Percentiles rank a stretch among this genome's conserved stretches.
These are phyloP conservation scores for Exophiala dermatitidis DNA, from an alignment of 2,329 filamentous ascomycete species.

Conservation along the genomic window DNA sequence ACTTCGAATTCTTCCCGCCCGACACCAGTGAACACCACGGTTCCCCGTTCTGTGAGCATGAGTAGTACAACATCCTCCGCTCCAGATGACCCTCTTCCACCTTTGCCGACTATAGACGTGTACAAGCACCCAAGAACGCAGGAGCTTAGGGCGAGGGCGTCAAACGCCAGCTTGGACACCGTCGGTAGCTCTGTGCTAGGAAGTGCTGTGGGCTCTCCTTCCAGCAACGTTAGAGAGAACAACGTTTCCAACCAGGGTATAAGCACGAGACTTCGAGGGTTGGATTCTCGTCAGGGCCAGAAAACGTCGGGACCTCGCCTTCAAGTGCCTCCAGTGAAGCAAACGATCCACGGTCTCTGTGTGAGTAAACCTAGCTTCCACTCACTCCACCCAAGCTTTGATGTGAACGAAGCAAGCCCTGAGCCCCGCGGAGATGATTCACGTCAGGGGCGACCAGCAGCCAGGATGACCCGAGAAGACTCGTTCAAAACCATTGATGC, in stretches of 20 bases:
- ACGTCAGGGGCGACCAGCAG: not conserved
- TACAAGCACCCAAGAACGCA: not conserved
- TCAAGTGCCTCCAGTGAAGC: conserved; percentile 6
- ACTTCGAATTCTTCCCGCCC: conserved; percentile 27
- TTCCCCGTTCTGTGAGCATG: conserved; percentile 27
- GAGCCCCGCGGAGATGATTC: not conserved
- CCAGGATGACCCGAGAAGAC: conserved; percentile 5
- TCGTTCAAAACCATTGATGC: conserved; percentile 20
- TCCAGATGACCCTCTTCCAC: conserved; percentile 35
- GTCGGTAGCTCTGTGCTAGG: conserved; percentile 18
- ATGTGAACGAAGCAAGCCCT: conserved; percentile 5
- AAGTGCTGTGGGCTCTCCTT: conserved; percentile 7
- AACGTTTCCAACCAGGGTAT: not conserved
- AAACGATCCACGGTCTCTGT: conserved; percentile 8
- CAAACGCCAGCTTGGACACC: conserved; percentile 8
- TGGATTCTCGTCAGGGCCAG: conserved; percentile 8
- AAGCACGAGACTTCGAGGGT: not conserved
- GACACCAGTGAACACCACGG: no score
- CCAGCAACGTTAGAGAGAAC: not conserved
- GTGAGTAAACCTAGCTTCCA: conserved; percentile 8
- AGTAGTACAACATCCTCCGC: conserved; percentile 30
- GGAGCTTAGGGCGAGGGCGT: conserved; percentile 2
- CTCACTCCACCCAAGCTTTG: conserved; percentile 14
- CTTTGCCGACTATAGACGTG: conserved; percentile 27
- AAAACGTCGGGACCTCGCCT: conserved; percentile 8